These are phyloP conservation scores for Clohesyomyces aquaticus DNA, from an alignment of 495 filamentous ascomycete species.

Conservation along the genomic window DNA sequence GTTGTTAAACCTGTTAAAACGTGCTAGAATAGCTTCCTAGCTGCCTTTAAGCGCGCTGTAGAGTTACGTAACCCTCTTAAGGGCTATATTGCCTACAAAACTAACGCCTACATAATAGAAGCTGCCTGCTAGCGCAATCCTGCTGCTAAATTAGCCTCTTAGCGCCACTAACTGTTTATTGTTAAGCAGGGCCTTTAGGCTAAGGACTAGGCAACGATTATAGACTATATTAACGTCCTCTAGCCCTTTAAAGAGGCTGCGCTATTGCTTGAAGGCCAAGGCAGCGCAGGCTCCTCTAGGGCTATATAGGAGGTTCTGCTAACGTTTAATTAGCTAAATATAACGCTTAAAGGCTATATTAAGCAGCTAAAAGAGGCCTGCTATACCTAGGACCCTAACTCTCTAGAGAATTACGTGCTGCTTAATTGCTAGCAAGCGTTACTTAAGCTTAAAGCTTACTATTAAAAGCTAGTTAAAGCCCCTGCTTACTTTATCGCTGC, in stretches of 20 bases:
- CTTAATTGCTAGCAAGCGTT: too few relatives aligned
- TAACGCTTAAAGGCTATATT: background rate
- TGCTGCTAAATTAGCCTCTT: too few relatives aligned
- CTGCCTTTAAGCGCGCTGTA: background rate
- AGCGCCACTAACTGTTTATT: background rate
- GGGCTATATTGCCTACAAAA: background rate
- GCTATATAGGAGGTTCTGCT: conserved; percentile 1
- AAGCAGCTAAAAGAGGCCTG: background rate
- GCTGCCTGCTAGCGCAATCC: too few relatives aligned
- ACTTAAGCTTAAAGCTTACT: too few relatives aligned
- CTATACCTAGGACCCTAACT: too few relatives aligned
- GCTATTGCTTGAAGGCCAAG: background rate
- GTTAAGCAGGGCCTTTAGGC: background rate
- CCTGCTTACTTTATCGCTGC: too few relatives aligned
- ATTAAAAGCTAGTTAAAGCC: too few relatives aligned
- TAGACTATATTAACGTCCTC: background rate
- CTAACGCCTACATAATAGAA: background rate
- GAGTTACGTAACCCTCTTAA: background rate
- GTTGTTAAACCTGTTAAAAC: conserved; percentile 13
- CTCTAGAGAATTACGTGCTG: too few relatives aligned
- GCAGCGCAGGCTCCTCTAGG: background rate
- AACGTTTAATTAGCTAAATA: conserved; percentile 3
- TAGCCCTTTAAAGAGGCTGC: background rate
- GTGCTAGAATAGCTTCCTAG: conserved; percentile 6
- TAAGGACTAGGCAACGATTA: conserved; percentile 3